Evolutionary conservation across 2,329 filamentous ascomycete species (phyloP).

Genomic region (Arthroderma sp.): DNA sequence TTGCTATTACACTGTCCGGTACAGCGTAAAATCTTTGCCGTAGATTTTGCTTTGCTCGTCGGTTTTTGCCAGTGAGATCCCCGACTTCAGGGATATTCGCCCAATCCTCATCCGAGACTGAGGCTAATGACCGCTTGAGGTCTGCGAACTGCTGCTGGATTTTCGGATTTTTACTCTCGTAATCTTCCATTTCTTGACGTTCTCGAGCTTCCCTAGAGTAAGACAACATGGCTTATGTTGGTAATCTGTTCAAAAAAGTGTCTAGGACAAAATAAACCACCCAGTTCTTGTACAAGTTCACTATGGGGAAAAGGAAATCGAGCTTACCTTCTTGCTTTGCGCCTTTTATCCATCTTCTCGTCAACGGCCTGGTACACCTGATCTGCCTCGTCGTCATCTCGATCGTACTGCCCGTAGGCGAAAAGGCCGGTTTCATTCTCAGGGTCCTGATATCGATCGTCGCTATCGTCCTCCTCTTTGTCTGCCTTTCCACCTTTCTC

Average conservation of each 20-base stretch:
- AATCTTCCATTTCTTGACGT: conserved; percentile 78
- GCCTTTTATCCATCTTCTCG: conserved; percentile 86
- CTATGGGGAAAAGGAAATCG: conserved; percentile 12
- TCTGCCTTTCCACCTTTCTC: conserved; percentile 53
- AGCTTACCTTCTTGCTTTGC: conserved; percentile 77
- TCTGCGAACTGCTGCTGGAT: conserved; percentile 97
- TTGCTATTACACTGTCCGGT: conserved; percentile 85
- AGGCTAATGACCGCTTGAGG: conserved; percentile 76
- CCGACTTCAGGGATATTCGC: conserved; percentile 89
- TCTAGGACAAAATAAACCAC: conserved; percentile 55
- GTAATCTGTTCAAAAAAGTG: conserved; percentile 61
- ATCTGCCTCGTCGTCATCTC: conserved; percentile 96
- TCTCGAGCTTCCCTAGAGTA: conserved; percentile 82
- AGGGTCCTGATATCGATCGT: conserved; percentile 82
- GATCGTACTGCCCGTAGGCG: conserved; percentile 88
- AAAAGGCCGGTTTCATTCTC: conserved; percentile 96
- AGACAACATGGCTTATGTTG: conserved; percentile 50
- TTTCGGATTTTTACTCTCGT: conserved; percentile 95
- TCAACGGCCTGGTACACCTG: conserved; percentile 91
- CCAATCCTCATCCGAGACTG: conserved; percentile 92
- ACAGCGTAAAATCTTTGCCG: conserved; percentile 88
- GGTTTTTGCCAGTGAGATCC: conserved; percentile 88
- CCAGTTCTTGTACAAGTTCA: conserved; percentile 31
- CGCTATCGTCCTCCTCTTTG: conserved; percentile 61
- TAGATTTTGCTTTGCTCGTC: conserved; percentile 68